Percentiles rank a stretch among this genome's conserved stretches.
phyloP scores from a whole-genome alignment of 2,329 filamentous ascomycete genomes.

The Epichloe baconii region DNA sequence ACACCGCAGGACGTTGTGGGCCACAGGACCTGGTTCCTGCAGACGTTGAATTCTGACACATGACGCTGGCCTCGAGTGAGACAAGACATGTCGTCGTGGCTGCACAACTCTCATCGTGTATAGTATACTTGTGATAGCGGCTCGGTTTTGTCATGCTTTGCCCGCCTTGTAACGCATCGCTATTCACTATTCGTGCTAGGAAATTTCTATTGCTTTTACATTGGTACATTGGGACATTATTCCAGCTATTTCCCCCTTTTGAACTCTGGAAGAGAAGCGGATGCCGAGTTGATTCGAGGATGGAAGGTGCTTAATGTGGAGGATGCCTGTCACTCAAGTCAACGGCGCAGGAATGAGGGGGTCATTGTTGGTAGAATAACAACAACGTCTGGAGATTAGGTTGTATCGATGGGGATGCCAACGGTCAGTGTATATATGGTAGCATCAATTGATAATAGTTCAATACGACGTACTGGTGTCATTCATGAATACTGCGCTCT shows the following conservation, averaged over 20 bases:
- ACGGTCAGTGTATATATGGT: background rate
- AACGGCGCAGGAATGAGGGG: no score
- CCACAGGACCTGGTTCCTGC: no score
- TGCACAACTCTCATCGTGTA: background rate
- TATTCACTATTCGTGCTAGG: no score
- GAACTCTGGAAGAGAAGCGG: background rate
- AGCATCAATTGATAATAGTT: background rate
- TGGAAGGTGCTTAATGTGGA: no score
- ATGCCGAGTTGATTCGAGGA: background rate
- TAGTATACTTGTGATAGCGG: background rate
- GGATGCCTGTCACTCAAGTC: no score
- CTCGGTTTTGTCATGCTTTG: background rate
- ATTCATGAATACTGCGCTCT: no score
- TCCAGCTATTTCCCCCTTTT: background rate
- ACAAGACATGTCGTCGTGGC: background rate
- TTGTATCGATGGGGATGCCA: no score
- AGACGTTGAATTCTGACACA: background rate
- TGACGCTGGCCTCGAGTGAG: background rate
- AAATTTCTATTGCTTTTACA: background rate
- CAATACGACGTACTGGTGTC: background rate
- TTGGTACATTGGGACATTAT: background rate
- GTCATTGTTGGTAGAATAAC: no score
- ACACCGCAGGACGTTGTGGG: background rate
- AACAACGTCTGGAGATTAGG: no score
- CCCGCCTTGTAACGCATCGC: no score